phyloP scores from a whole-genome alignment of 1,139 yeast genomes.

The Scheffersomyces titani region DNA sequence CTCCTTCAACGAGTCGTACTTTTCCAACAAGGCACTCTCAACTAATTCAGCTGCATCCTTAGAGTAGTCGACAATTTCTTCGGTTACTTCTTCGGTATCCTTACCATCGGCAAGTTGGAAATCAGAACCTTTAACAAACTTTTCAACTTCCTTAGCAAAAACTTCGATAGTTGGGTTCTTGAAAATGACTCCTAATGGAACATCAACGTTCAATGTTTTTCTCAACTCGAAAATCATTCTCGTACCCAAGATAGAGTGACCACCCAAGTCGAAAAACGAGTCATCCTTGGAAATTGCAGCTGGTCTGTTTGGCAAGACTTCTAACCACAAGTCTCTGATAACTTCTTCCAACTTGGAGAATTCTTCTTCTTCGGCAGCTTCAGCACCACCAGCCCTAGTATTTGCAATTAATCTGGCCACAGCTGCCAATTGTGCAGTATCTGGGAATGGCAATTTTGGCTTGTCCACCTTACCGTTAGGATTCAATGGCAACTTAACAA shows the following conservation, averaged over 20 bases:
- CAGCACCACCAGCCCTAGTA: conserved; percentile 27
- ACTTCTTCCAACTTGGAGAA: conserved; percentile 66
- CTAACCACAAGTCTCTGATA: conserved; percentile 81
- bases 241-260: conserved; percentile 95
- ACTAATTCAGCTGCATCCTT: conserved; percentile 71
- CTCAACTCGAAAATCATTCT: conserved; percentile 93
- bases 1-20: conserved; percentile 31
- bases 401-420: conserved; percentile 54
- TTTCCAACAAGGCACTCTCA: conserved; percentile 41
- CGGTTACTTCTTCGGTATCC: conserved; percentile 20
- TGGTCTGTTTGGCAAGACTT: conserved; percentile 83
- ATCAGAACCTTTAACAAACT: conserved; percentile 48
- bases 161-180: conserved; percentile 81
- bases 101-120: conserved; percentile 44
- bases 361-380: conserved; percentile 37
- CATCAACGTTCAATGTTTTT: conserved; percentile 71
- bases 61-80: conserved; percentile 54
- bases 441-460: conserved; percentile 95
- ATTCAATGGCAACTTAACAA: conserved; percentile 83
- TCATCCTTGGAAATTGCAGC: conserved; percentile 74
- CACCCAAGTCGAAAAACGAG: conserved; percentile 96
- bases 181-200: conserved; percentile 89
- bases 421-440: conserved; percentile 75
- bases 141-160: conserved; percentile 74
- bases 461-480: conserved; percentile 99